A percentile compares a stretch with the other conserved stretches of the same genome.
Conservation (phyloP, 176 grass and related monocot species). For the Triticum aestivum region DNA sequence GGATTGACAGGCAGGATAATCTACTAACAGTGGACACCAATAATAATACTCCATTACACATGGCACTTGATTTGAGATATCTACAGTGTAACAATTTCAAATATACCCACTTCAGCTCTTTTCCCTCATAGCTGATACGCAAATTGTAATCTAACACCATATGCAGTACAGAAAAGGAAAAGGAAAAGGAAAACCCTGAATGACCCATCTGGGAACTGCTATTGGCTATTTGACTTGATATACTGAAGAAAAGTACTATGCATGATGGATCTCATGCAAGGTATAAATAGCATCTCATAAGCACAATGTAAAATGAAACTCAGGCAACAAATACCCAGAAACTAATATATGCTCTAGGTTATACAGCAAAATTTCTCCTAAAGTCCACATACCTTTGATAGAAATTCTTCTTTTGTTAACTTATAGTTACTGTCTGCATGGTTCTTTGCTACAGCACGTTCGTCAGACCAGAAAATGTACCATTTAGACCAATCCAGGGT, state of each 20-base stretch:
- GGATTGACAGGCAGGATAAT: background rate
- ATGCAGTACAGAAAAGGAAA: background rate
- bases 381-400: slow-evolving; percentile 73
- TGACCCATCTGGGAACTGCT: background rate
- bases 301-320: slow-evolving; percentile 24
- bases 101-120: background rate
- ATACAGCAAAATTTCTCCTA: background rate
- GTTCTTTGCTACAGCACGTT: slow-evolving; percentile 90
- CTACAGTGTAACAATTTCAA: background rate
- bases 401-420: slow-evolving; percentile 79
- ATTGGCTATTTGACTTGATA: background rate
- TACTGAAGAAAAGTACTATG: background rate
- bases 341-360: background rate
- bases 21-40: slow-evolving; percentile 1
- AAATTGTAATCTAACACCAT: background rate
- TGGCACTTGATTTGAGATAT: background rate
- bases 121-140: background rate
- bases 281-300: slow-evolving; percentile 20
- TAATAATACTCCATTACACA: background rate
- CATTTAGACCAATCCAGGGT: slow-evolving; percentile 98
- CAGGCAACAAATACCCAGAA: background rate
- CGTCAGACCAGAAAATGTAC: slow-evolving; percentile 96
- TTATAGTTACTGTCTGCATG: slow-evolving; percentile 97
- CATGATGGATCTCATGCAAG: slow-evolving; percentile 22
- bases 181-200: background rate